A percentile compares a stretch with the other conserved stretches of the same genome.
phyloP scores from a whole-genome alignment of 1,284 basidiomycete species.

The Macrocystidia cucumis region DNA sequence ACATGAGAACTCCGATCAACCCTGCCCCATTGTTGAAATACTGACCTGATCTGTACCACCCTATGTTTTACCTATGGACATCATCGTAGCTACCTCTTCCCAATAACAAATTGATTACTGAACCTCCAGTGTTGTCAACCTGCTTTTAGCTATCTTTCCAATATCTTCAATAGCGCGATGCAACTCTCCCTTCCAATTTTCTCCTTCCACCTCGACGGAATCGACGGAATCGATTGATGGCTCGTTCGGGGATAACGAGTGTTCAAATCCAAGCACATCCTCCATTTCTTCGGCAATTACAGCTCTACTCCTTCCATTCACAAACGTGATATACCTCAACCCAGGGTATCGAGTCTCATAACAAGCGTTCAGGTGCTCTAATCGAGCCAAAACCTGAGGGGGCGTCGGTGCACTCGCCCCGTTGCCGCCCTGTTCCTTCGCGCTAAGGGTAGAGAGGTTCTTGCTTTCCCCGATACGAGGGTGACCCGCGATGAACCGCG shows the following conservation, averaged over 20 bases:
- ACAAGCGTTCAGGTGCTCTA: conserved; percentile 63
- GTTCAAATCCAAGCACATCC: conserved; percentile 43
- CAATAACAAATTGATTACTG: conserved; percentile 19
- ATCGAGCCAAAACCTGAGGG: conserved; percentile 57
- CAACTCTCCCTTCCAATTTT: conserved; percentile 57
- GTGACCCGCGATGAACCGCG: conserved; percentile 74
- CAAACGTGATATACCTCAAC: conserved; percentile 85
- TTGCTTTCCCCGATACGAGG: conserved; percentile 82
- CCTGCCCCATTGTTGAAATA: too few relatives aligned
- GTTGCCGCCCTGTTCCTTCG: conserved; percentile 64
- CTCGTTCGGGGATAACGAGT: conserved; percentile 35
- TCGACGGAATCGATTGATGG: conserved; percentile 29
- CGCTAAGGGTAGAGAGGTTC: conserved; percentile 66
- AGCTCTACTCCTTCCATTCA: conserved; percentile 73
- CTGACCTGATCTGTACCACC: too few relatives aligned
- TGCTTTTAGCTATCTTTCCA: conserved; percentile 66
- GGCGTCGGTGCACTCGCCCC: conserved; percentile 36
- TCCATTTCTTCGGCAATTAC: conserved; percentile 79
- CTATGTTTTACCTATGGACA: too few relatives aligned
- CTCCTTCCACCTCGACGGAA: conserved; percentile 32
- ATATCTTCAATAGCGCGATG: conserved; percentile 68
- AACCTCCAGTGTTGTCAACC: conserved; percentile 39
- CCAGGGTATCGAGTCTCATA: conserved; percentile 73
- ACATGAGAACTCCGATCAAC: too few relatives aligned
- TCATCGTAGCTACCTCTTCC: too few relatives aligned